These are phyloP conservation scores for Globisporangium barbulae DNA, from an alignment of 352 stramenopile genomes.

Conservation along the genomic window DNA sequence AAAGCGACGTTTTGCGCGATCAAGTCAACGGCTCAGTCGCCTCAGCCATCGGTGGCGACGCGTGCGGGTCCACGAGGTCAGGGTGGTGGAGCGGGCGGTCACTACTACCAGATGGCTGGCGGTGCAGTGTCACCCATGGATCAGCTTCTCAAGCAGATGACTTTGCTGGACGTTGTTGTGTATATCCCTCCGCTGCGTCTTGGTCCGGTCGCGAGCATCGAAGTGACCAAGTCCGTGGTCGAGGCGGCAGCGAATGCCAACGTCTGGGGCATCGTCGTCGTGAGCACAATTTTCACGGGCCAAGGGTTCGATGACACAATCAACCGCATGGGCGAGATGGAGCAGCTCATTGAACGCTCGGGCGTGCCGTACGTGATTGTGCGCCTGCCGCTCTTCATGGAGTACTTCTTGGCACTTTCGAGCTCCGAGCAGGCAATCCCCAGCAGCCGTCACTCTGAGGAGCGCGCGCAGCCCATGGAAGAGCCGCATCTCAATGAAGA, in stretches of 20 bases:
- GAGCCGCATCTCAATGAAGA: constrained; percentile 12
- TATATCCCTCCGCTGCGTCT: constrained; percentile 67
- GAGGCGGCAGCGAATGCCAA: constrained; percentile 43
- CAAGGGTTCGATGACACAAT: constrained; percentile 28
- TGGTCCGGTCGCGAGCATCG: constrained; percentile 41
- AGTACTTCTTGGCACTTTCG: constrained; percentile 68
- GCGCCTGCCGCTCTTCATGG: constrained; percentile 72
- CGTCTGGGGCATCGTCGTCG: constrained; percentile 71
- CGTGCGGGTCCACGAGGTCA: background rate
- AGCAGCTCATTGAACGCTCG: constrained; percentile 54
- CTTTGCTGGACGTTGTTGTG: constrained; percentile 58
- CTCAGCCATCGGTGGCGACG: constrained; percentile 12
- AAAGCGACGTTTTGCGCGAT: constrained; percentile 75
- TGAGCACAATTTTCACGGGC: constrained; percentile 64
- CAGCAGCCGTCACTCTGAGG: background rate
- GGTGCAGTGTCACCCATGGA: constrained; percentile 40
- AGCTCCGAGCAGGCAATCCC: constrained; percentile 4
- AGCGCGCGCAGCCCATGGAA: background rate
- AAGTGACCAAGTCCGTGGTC: constrained; percentile 52
- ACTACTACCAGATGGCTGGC: constrained; percentile 43
- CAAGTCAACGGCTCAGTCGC: constrained; percentile 33
- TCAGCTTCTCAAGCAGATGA: constrained; percentile 58
- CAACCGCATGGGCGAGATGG: constrained; percentile 62
- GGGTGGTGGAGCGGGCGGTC: background rate
- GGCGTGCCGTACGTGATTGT: constrained; percentile 59